Percentiles rank a stretch among this genome's conserved stretches.
These are phyloP conservation scores for Erysiphe neolycopersici DNA, from an alignment of 2,329 filamentous ascomycete species.

Conservation along the genomic window DNA sequence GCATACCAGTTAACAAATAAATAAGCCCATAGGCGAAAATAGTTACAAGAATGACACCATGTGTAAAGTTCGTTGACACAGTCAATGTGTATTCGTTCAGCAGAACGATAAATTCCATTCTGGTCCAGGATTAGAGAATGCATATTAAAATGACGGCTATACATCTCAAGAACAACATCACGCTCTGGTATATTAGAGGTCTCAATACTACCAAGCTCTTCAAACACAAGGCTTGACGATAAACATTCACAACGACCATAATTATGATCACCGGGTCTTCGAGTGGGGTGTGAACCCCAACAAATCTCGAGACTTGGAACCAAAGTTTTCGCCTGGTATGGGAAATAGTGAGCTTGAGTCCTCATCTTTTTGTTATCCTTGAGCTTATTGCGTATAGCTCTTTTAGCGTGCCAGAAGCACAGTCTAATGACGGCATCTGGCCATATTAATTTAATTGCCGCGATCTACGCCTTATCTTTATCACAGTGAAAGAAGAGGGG, in stretches of 20 bases:
- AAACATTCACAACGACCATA: too few relatives aligned
- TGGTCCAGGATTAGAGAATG: not conserved
- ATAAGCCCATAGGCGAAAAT: not conserved
- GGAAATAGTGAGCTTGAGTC: not conserved
- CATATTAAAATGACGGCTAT: not conserved
- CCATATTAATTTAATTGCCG: not conserved
- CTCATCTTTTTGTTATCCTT: not conserved
- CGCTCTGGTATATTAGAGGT: too few relatives aligned
- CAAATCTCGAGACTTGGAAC: not conserved
- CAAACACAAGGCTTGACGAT: too few relatives aligned
- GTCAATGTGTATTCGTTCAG: not conserved
- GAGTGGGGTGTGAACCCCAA: too few relatives aligned
- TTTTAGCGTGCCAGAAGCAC: not conserved
- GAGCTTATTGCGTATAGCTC: not conserved
- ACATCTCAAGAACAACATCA: not conserved
- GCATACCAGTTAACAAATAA: not conserved
- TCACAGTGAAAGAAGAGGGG: too few relatives aligned
- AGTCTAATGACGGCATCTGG: not conserved
- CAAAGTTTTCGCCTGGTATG: not conserved
- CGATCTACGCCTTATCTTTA: not conserved
- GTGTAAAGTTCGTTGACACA: not conserved
- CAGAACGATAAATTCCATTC: not conserved
- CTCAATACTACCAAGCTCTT: too few relatives aligned
- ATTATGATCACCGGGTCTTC: too few relatives aligned
- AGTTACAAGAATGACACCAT: not conserved